phyloP scores from a whole-genome alignment of 1,284 basidiomycete species.

The Clitocybe nebularis region DNA sequence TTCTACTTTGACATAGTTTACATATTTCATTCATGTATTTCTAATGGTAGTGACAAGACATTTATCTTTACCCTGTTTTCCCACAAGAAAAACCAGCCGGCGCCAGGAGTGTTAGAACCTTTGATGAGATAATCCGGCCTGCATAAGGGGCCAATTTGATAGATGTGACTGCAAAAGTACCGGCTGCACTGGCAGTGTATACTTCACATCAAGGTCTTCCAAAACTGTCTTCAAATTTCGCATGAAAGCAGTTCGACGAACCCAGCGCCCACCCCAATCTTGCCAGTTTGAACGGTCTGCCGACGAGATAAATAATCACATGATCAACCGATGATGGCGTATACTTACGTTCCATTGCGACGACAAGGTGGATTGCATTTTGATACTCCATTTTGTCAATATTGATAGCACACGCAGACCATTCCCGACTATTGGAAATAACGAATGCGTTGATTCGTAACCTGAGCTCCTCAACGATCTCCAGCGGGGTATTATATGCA shows the following conservation, averaged over 20 bases:
- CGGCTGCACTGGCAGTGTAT: constrained; percentile 70
- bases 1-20: too few species aligned
- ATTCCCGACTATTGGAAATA: constrained; percentile 67
- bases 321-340: not conserved
- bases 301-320: not conserved
- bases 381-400: constrained; percentile 78
- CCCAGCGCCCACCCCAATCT: constrained; percentile 81
- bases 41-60: too few species aligned
- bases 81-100: too few species aligned
- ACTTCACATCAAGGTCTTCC: constrained; percentile 70
- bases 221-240: constrained; percentile 63
- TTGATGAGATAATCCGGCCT: too few species aligned
- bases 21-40: too few species aligned
- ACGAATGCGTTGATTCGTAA: constrained; percentile 59
- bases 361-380: constrained; percentile 62
- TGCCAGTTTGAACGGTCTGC: constrained; percentile 80
- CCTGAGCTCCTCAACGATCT: constrained; percentile 66
- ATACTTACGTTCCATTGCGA: constrained; percentile 73
- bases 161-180: constrained; percentile 60
- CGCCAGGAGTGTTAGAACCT: too few species aligned
- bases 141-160: too few species aligned
- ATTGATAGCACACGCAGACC: constrained; percentile 58
- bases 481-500: constrained; percentile 63
- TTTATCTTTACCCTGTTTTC: too few species aligned
- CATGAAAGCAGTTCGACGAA: constrained; percentile 69